phyloP scores from a whole-genome alignment of 345 rosid species.

The Tarenaya hassleriana region DNA sequence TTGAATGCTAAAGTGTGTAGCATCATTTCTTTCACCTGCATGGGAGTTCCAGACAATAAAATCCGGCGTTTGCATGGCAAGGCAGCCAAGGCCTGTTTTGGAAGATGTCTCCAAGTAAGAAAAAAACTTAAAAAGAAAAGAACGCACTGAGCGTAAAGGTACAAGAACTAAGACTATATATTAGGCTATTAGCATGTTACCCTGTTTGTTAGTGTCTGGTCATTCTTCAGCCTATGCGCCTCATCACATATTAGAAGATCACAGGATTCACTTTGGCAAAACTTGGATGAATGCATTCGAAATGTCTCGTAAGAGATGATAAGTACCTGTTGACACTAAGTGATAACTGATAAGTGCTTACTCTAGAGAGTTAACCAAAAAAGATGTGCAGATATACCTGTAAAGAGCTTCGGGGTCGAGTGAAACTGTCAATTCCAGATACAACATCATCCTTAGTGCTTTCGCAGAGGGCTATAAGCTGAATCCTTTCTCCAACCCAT shows the following conservation, averaged over 20 bases:
- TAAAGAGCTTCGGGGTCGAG: slow-evolving; percentile 47
- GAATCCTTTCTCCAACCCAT: slow-evolving; percentile 92
- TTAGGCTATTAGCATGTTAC: slow-evolving; percentile 44
- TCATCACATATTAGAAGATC: slow-evolving; percentile 97
- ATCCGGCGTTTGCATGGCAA: slow-evolving; percentile 85
- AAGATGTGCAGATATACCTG: slow-evolving; percentile 50
- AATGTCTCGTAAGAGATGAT: slow-evolving; percentile 97
- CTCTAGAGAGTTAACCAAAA: slow-evolving; percentile 16
- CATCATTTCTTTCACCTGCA: slow-evolving; percentile 60
- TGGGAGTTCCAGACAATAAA: slow-evolving; percentile 95
- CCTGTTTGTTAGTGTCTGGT: slow-evolving; percentile 90
- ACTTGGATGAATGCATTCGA: slow-evolving; percentile 90
- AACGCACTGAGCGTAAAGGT: slow-evolving; percentile 9
- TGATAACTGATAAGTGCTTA: slow-evolving; percentile 23
- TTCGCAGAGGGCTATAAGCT: slow-evolving; percentile 89
- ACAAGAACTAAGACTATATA: slow-evolving; percentile 11
- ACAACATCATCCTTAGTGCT: slow-evolving; percentile 90
- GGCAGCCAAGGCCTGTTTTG: slow-evolving; percentile 78
- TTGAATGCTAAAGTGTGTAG: slow-evolving; percentile 12
- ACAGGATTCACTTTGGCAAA: slow-evolving; percentile 67
- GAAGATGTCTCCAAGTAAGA: slow-evolving; percentile 18
- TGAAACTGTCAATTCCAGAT: slow-evolving; percentile 79
- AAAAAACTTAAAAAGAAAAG: slow-evolving; percentile 1
- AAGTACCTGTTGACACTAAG: slow-evolving; percentile 48
- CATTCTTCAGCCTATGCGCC: slow-evolving; percentile 97